Percentiles rank a stretch among this genome's conserved stretches.
Evolutionary conservation across 2,329 filamentous ascomycete genomes (phyloP).

Genomic region (Cercospora nicotianae): DNA sequence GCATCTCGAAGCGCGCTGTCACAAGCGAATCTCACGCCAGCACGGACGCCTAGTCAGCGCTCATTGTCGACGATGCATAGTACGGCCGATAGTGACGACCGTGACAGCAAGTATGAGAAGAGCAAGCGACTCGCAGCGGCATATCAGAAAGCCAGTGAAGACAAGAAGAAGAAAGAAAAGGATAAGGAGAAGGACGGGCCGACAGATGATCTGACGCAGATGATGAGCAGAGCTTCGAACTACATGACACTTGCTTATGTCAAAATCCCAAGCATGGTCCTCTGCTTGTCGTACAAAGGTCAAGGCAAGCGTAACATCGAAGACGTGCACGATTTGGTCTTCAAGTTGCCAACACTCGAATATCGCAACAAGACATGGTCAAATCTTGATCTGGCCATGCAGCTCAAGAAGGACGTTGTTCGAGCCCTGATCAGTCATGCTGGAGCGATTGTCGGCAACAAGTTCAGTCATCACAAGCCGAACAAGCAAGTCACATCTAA

Average conservation of each 20-base stretch:
- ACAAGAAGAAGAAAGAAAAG: constrained; percentile 50
- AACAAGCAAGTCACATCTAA: constrained; percentile 75
- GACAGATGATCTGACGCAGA: constrained; percentile 89
- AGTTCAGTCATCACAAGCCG: constrained; percentile 85
- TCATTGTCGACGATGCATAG: constrained; percentile 35
- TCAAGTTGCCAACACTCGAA: constrained; percentile 89
- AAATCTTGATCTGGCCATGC: constrained; percentile 88
- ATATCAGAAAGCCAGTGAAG: constrained; percentile 17
- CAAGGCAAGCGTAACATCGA: constrained; percentile 93
- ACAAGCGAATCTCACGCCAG: constrained; percentile 28
- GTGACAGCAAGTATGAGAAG: constrained; percentile 29
- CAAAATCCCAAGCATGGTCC: constrained; percentile 89
- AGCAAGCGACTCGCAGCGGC: constrained; percentile 31
- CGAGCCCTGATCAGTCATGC: constrained; percentile 92
- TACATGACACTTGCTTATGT: constrained; percentile 98
- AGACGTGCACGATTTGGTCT: constrained; percentile 96
- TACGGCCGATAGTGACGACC: constrained; percentile 27
- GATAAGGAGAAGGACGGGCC: constrained; percentile 60
- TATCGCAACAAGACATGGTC: constrained; percentile 99
- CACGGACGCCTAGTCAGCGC: constrained; percentile 36
- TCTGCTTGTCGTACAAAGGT: constrained; percentile 95
- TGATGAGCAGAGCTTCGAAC: constrained; percentile 92
- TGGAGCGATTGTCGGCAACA: constrained; percentile 95
- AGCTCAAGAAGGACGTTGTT: constrained; percentile 91
- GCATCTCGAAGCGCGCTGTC: constrained; percentile 32